These are phyloP conservation scores for Hirschfeldia incana DNA, from an alignment of 345 rosid genomes.

Conservation along the genomic window DNA sequence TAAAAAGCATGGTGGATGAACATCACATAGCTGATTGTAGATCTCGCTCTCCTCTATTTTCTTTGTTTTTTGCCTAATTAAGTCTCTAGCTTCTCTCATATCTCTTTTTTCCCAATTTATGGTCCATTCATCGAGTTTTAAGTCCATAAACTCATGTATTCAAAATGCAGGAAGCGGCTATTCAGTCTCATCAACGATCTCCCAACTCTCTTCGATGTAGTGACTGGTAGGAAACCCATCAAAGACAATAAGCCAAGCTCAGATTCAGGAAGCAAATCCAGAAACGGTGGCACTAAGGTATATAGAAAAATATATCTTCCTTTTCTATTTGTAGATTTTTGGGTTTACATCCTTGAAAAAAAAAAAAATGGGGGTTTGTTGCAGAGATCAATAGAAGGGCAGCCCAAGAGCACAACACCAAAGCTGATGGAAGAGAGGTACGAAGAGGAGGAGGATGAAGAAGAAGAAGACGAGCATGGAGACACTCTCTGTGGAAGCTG, in stretches of 20 bases:
- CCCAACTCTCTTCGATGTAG: constrained; percentile 93
- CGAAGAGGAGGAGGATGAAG: constrained; percentile 65
- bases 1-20: constrained; percentile 1
- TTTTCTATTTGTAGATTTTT: not conserved
- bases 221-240: constrained; percentile 82
- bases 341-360: not conserved
- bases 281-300: constrained; percentile 63
- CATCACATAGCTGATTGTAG: constrained; percentile 2
- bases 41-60: not conserved
- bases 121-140: not conserved
- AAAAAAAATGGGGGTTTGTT: not conserved
- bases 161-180: constrained; percentile 73
- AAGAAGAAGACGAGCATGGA: constrained; percentile 73
- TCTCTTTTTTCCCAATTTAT: no score
- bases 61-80: not conserved
- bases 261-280: constrained; percentile 82
- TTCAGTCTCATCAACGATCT: constrained; percentile 90
- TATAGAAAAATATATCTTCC: not conserved
- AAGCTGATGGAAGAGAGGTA: constrained; percentile 55
- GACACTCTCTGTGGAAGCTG: constrained; percentile 80
- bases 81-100: not conserved
- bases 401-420: constrained; percentile 49
- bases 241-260: constrained; percentile 87
- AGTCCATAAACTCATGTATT: not conserved
- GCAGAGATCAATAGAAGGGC: constrained; percentile 75